phyloP scores from a whole-genome alignment of 2,329 filamentous ascomycete species.

The Ceratocystis huliohia region DNA sequence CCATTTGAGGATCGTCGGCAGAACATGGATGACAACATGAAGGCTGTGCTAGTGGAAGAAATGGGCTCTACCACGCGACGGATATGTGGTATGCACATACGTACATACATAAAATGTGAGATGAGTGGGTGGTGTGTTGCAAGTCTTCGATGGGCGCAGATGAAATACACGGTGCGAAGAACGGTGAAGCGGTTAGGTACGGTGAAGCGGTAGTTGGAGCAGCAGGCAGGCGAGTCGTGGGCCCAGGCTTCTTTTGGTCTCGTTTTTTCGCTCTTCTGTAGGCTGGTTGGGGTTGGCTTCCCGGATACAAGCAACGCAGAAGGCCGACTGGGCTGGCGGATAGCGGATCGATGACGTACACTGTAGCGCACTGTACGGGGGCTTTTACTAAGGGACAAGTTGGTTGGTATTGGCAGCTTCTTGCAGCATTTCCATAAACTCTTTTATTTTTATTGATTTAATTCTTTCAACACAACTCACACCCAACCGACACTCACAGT shows the following conservation, averaged over 20 bases:
- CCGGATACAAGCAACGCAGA: not conserved
- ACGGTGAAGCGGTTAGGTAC: too few species aligned
- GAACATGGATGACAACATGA: conserved; percentile 4
- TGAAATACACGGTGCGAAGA: not conserved
- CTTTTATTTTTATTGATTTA: not conserved
- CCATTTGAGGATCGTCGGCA: not conserved
- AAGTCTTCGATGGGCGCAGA: not conserved
- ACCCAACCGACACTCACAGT: not conserved
- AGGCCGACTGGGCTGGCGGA: not conserved
- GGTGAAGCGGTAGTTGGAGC: too few species aligned
- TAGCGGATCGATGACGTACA: conserved; percentile 7
- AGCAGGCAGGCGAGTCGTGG: too few species aligned
- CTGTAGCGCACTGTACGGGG: conserved; percentile 9
- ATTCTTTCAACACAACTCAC: not conserved
- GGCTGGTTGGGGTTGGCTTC: not conserved
- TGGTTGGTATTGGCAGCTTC: not conserved
- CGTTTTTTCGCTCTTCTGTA: not conserved
- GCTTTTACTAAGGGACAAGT: not conserved
- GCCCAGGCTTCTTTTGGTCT: not conserved
- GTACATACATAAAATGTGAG: not conserved
- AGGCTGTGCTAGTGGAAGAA: conserved; percentile 3
- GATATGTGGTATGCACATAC: not conserved
- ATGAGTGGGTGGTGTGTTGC: not conserved
- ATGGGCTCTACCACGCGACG: not conserved
- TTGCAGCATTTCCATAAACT: not conserved